A percentile compares a stretch with the other conserved stretches of the same genome.
Evolutionary conservation across 1,284 basidiomycete genomes (phyloP).

Genomic region (Rhodotorula sp.): DNA sequence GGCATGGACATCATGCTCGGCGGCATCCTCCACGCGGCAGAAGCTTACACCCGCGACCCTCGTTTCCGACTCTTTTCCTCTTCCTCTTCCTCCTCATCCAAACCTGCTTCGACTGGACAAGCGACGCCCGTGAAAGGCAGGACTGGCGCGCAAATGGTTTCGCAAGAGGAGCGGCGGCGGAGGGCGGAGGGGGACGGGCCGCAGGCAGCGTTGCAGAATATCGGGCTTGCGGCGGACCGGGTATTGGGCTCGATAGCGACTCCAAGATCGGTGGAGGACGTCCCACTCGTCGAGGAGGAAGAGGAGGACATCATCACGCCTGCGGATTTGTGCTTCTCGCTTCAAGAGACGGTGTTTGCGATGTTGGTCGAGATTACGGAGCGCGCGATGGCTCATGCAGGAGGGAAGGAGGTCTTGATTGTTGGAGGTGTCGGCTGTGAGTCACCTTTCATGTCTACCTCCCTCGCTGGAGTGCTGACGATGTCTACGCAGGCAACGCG

Average conservation of each 20-base stretch:
- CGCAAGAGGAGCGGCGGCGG: conserved; percentile 28
- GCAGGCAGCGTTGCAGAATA: conserved; percentile 31
- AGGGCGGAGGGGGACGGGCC: conserved; percentile 30
- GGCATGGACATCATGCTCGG: conserved; percentile 98
- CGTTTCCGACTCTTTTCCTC: conserved; percentile 39
- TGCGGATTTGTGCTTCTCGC: conserved; percentile 90
- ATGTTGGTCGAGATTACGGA: conserved; percentile 99
- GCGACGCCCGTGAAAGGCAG: background rate
- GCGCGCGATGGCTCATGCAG: conserved; percentile 97
- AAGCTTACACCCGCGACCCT: conserved; percentile 68
- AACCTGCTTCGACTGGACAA: background rate
- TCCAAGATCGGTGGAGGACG: conserved; percentile 10
- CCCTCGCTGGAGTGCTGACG: background rate
- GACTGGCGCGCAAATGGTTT: conserved; percentile 8
- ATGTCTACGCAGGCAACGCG: conserved; percentile 65
- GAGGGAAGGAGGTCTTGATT: conserved; percentile 91
- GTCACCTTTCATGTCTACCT: too few relatives aligned
- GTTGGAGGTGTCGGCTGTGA: conserved; percentile 98
- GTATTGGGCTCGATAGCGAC: background rate
- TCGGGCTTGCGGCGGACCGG: conserved; percentile 17
- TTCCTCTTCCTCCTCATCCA: background rate
- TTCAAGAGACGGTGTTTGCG: conserved; percentile 96
- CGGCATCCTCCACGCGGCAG: conserved; percentile 83
- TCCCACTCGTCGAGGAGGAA: conserved; percentile 48
- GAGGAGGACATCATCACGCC: conserved; percentile 77